A percentile compares a stretch with the other conserved stretches of the same genome.
phyloP scores from a whole-genome alignment of 1,284 basidiomycete species.

The Puccinia novopanici region DNA sequence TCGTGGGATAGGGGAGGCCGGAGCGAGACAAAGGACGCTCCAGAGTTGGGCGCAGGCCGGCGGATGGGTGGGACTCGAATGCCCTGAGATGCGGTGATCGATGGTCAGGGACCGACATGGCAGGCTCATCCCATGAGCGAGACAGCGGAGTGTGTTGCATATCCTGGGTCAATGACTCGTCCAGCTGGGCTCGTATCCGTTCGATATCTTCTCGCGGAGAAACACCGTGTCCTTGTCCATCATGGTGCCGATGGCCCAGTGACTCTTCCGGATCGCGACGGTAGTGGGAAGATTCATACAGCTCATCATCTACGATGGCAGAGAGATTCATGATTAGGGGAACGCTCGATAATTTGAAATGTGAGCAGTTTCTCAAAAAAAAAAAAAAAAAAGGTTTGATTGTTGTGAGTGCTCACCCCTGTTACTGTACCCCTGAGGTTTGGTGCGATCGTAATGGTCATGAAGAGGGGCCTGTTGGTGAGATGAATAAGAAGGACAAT shows the following conservation, averaged over 20 bases:
- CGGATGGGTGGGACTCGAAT: neutral
- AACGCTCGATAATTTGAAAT: neutral
- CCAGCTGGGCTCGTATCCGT: conserved; percentile 6
- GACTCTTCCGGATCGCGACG: neutral
- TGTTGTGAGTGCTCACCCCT: neutral
- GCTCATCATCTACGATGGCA: neutral
- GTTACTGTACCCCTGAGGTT: neutral
- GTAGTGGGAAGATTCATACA: neutral
- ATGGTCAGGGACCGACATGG: neutral
- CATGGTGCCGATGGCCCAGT: neutral
- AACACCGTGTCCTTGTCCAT: neutral
- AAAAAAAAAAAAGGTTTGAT: neutral
- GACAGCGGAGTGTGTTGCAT: neutral
- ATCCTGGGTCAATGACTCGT: conserved; percentile 8
- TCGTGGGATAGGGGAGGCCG: neutral
- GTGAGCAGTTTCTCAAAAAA: neutral
- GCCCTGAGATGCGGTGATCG: conserved; percentile 2
- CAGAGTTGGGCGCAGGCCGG: neutral
- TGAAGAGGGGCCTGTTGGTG: neutral
- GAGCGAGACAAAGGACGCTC: neutral
- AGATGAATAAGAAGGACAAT: neutral
- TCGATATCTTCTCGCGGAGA: conserved; percentile 17
- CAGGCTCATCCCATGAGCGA: neutral
- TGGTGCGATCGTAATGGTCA: neutral
- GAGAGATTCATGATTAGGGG: neutral